phyloP scores from a whole-genome alignment of 176 grass and related monocot genomes.

The Stipa capillata region DNA sequence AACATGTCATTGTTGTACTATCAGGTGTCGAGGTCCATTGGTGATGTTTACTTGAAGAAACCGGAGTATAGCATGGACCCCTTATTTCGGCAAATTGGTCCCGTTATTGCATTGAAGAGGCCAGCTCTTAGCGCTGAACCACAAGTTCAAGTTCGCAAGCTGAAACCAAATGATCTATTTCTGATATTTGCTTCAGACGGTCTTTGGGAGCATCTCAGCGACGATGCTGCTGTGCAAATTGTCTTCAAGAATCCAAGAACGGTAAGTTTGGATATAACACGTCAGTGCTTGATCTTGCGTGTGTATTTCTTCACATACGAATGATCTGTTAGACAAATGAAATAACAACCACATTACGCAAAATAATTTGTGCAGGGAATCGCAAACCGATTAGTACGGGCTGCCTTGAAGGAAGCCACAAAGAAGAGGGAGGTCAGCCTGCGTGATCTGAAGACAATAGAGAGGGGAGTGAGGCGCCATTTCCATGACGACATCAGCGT shows the following conservation, averaged over 20 bases:
- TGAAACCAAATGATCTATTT: conserved; percentile 58
- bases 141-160: conserved; percentile 49
- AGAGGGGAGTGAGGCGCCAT: conserved; percentile 60
- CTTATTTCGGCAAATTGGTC: conserved; percentile 38
- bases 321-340: too few relatives aligned
- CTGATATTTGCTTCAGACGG: conserved; percentile 93
- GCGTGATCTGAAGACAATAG: conserved; percentile 56
- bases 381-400: conserved; percentile 62
- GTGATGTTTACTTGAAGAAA: conserved; percentile 88
- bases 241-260: conserved; percentile 82
- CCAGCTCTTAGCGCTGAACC: conserved; percentile 81
- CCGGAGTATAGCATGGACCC: conserved; percentile 63
- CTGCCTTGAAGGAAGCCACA: conserved; percentile 71
- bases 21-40: conserved; percentile 86
- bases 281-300: neutral
- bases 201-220: conserved; percentile 83
- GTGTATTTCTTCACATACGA: neutral
- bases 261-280: conserved; percentile 17
- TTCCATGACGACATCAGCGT: conserved; percentile 91
- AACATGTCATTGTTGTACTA: neutral
- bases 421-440: conserved; percentile 75
- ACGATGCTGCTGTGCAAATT: conserved; percentile 74
- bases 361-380: conserved; percentile 50
- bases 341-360: neutral
- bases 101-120: conserved; percentile 50